Percentiles rank a stretch among this genome's conserved stretches.
Evolutionary conservation across 2,329 filamentous ascomycete genomes (phyloP).

Genomic region (Calonectria hawksworthii): DNA sequence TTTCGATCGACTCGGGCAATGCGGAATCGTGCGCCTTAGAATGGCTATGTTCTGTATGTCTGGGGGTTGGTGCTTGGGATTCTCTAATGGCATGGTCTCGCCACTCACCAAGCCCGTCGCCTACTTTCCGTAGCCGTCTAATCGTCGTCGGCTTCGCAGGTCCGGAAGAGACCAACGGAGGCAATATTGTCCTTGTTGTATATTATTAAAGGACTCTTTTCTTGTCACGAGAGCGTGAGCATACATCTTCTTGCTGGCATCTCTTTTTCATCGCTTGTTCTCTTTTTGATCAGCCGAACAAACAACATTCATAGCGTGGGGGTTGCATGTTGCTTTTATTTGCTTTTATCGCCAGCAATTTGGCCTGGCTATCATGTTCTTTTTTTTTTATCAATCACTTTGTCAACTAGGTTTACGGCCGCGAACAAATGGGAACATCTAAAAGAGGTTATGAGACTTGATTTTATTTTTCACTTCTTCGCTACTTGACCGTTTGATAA

Average conservation of each 20-base stretch:
- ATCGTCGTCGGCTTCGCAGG: conserved; percentile 35
- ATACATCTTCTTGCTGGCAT: conserved; percentile 29
- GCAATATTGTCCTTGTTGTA: conserved; percentile 15
- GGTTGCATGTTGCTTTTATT: conserved; percentile 38
- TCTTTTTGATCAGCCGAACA: conserved; percentile 33
- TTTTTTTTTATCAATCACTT: conserved; percentile 26
- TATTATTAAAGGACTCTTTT: conserved; percentile 32
- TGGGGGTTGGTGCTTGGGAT: conserved; percentile 38
- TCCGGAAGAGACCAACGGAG: conserved; percentile 27
- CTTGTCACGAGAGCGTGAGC: conserved; percentile 36
- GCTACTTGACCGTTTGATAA: not conserved
- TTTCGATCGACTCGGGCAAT: conserved; percentile 59
- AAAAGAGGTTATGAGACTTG: conserved; percentile 35
- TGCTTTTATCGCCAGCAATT: conserved; percentile 25
- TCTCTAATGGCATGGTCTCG: conserved; percentile 16
- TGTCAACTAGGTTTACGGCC: conserved; percentile 39
- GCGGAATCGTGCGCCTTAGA: conserved; percentile 49
- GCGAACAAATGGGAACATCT: conserved; percentile 40
- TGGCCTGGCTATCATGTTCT: conserved; percentile 32
- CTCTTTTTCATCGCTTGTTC: conserved; percentile 20
- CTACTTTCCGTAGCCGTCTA: conserved; percentile 25
- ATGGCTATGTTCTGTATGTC: conserved; percentile 37
- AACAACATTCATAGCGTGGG: conserved; percentile 46
- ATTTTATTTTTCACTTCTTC: conserved; percentile 7
- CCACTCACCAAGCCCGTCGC: conserved; percentile 16